Evolutionary conservation across 202 grass and related monocot genomes (phyloP), one percentile per base, ranked within the genome.

Genomic region (Brachypodium distachyon): DNA sequence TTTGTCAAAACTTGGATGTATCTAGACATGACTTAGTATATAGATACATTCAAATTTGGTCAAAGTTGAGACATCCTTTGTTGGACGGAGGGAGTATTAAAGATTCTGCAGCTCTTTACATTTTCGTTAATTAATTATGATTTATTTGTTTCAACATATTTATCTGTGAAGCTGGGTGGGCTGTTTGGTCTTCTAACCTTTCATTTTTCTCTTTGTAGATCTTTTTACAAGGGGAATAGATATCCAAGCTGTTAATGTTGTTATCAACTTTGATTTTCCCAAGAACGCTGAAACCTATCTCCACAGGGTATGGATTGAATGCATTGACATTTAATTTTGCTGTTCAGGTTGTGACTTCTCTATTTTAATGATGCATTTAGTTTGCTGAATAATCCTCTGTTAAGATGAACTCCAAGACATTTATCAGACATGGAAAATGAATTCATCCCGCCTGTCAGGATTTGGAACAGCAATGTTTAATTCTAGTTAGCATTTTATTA

Each of bases 221-320:
- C 90, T 93, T 66, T 97, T 97, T 73, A 97, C 90, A 12, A 91
- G 90, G 82, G 93, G 90, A 56, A 97, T 97, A 55, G 93, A 97
- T 85, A 97, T 97, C 66, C 93, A 97, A 82, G 93, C 88, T 67
- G 90, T 97, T 56, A 93, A 97, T 97, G 93, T 97, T 73, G 93
- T 97, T 25, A 97, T 97, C 59, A 97, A 93, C 62, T 97, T 97
- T 73, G 88, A 93, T 83, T 97, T 97, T 66, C 93, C 93, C 11
- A 97, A 87, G 75, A 97, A 83, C 6, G 72, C 93, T 8, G 89
- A 96, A 70, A 96, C 93, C 60, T 96, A 96, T 85, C 89, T 96
- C 49, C 93, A 96, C 73, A 96, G 93, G 82, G 93, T 96, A 96
- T 83, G 75, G 5, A 58, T 22, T 61, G 41, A 64, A 34, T 42